Evolutionary conservation across 306 rosid species (phyloP), one percentile per base, ranked within the genome.

Genomic region (Ormosia emarginata): DNA sequence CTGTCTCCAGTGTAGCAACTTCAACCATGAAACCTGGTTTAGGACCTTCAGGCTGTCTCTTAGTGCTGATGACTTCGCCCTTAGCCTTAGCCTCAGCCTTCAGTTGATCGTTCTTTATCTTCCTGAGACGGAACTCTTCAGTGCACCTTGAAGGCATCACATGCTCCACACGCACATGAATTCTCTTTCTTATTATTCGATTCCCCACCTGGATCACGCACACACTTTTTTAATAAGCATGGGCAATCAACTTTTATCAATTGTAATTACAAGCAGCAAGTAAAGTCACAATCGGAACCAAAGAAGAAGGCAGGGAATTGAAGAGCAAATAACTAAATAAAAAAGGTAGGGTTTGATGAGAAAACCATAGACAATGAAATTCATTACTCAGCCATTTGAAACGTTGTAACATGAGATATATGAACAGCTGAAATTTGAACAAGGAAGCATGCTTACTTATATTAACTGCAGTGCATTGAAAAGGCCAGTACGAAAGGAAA

Each of bases 1-100:
- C 99, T 0, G 99, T 95, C 80, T 95, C 99, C 85, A 95, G 44
- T 0, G 89, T 89, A 8, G 99, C 94, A 29, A 97, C 94, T 36
- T 92, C 98, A 2, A 95, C 98, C 98, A 79, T 95, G 83, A 93
- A 95, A 33, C 99, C 99, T 0, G 99, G 98, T 62, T 95, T 95
- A 3, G 99, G 99, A 4, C 99, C 99, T 67, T 75, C 82, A 0
- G 99, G 98, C 83, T 90, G 92, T 62, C 99, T 91, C 94, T 95
- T 95, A 14, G 99, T 95, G 84, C 96, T 88, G 7, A 95, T 92
- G 9, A 85, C 83, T 68, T 78, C 90, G 0, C 99, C 98, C 72
- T 55, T 90, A 0, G 88, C 90, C 92, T 95, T 95, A 7, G 99
- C 99, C 13, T 82, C 97, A 0, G 93, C 94, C 90, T 95, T 95